Evolutionary conservation across 2,329 filamentous ascomycete species (phyloP), one percentile per base, ranked within the genome.

Genomic region (Kalaharituber pfeilii): DNA sequence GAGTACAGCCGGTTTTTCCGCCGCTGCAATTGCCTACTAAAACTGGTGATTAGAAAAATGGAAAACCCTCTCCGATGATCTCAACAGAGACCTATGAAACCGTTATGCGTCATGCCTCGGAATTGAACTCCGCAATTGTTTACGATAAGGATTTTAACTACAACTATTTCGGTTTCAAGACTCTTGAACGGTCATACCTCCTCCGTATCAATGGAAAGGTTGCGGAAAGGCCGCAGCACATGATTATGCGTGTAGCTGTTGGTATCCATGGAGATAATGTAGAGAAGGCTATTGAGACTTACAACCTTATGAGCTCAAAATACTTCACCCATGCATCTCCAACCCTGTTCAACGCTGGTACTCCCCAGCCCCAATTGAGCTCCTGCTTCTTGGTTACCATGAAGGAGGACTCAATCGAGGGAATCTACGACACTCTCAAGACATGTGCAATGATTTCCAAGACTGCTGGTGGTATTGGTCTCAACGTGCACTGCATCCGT

Each of bases 81-180:
- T 87, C 89, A 44, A 74, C 89, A 66, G 75, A 84, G 64, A 93
- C 84, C 49, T 94, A 94, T 68, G 85, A 95, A 65, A 86, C 80
- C 59, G 84, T 98, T 61, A 91, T 94, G 84, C 85, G 84, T 66
- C 87, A 98, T 71, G 87, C 86, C 65, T 91, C 94, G 54, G 91
- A 98, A 72, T 78, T 98, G 55, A 94, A 98, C 75, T 96, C 89
- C 44, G 91, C 91, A 65, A 96, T 98, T 68, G 89, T 98, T 65
- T 98, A 96, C 66, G 91, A 98, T 73, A 84, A 91, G 64, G 91
- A 98, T 69, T 98, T 98, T 78, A 95, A 96, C 78, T 98, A 98
- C 75, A 91, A 98, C 74, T 98, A 94, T 74, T 98, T 98, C 66
- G 91, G 91, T 61, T 98, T 98, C 81, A 98, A 98, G 79, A 98